Evolutionary conservation across 1,284 basidiomycete species (phyloP), one percentile per base, ranked within the genome.

Genomic region (Cutaneotrichosporon cyanovorans): DNA sequence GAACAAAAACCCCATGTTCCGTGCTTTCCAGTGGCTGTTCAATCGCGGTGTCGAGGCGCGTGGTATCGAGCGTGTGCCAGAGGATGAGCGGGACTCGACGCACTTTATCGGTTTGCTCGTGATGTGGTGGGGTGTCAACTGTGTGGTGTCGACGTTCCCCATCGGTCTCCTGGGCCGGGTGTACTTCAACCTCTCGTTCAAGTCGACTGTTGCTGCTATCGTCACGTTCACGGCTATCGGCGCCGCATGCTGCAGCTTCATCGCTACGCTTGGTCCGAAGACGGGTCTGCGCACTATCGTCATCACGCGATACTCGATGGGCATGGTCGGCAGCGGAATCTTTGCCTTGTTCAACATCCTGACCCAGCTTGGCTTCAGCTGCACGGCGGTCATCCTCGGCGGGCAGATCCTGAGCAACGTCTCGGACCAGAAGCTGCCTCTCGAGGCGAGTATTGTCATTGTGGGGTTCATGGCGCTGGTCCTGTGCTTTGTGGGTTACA

Each of bases 241-340:
- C 31, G 63, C 61, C 1, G 55, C 56, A 4, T 58, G 69, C 18
- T 74, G 74, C 0, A 76, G 77, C 0, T 80, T 79, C 58, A 75
- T 80, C 40, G 77, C 80, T 12, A 79, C 74, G 1, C 73, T 83
- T n/a, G 81, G 81, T 0, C 80, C 81, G 1, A 67, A 72, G 53
- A 77, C 78, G 0, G 82, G 82, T 7, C 62, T 83, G 40, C 73
- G 81, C 5, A 82, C 80, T 1, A 82, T 84, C 78, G 70, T 73
- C 10, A 63, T 71, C 25, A 58, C 58, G 12, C 51, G 54, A 11
- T 57, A 57, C 53, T 76, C 76, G 45, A 78, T 78, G 3, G 81
- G 80, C 5, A 81, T 78, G 55, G 58, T 77, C 32, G 79, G 80
- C 11, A 75, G 77, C 1, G 74, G 72, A 9, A 71, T 82, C 45